These are phyloP conservation scores for Byssoonygena ceratinophila DNA, from an alignment of 2,329 filamentous ascomycete species.

Conservation along the genomic window DNA sequence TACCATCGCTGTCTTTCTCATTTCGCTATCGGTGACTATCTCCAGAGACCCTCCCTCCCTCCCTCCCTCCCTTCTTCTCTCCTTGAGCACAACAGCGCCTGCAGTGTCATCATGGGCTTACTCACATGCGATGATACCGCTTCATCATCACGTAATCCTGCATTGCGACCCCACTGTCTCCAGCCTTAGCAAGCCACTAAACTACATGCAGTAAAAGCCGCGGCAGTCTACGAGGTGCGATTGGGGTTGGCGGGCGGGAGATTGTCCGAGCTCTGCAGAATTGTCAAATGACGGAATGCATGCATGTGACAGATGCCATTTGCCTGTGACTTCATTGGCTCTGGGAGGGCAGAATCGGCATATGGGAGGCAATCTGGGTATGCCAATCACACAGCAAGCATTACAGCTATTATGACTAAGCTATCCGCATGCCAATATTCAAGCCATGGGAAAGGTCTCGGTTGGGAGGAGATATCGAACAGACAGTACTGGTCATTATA, in stretches of 20 bases:
- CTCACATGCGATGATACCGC: conserved; percentile 1
- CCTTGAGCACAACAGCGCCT: no score
- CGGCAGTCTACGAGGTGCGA: conserved; percentile 4
- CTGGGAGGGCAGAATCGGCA: background rate
- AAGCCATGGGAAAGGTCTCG: no score
- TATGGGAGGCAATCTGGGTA: no score
- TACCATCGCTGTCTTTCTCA: background rate
- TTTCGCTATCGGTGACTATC: no score
- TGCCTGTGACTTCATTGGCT: background rate
- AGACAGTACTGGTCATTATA: conserved; percentile 1
- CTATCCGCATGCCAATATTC: no score
- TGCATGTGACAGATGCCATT: background rate
- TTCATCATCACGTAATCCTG: background rate
- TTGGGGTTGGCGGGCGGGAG: background rate
- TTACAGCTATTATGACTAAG: no score
- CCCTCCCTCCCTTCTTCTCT: no score
- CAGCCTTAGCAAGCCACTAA: background rate
- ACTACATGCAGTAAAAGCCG: conserved; percentile 1
- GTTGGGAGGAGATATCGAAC: background rate
- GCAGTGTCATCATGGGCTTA: background rate
- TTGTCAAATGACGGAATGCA: background rate
- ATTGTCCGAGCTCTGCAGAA: background rate
- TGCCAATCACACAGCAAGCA: no score
- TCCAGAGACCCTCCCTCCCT: no score
- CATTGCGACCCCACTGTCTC: no score